A percentile compares a stretch with the other conserved stretches of the same genome.
Evolutionary conservation across 75 land plant genomes (phyloP).

Genomic region (Ceratopteris richardii): DNA sequence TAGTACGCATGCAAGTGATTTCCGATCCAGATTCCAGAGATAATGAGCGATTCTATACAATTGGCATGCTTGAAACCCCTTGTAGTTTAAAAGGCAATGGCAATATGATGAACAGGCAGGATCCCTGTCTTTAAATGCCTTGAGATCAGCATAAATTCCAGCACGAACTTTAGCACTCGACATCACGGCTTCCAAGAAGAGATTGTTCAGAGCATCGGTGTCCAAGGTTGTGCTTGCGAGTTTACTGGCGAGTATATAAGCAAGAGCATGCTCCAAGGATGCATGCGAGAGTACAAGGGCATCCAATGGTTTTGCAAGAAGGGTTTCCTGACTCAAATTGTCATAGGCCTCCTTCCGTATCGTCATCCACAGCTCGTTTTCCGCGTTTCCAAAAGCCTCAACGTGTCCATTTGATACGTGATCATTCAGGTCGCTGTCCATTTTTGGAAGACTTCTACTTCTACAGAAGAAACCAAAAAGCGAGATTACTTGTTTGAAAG

Average conservation of each 20-base stretch:
- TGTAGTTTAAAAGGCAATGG: constrained; percentile 21
- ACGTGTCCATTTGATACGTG: too few species aligned
- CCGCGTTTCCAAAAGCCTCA: too few species aligned
- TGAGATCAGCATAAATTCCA: constrained; percentile 46
- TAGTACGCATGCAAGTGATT: too few species aligned
- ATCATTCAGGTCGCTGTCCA: too few species aligned
- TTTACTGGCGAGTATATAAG: constrained; percentile 85
- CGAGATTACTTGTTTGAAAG: too few species aligned
- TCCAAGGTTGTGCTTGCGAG: too few species aligned
- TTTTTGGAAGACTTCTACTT: too few species aligned
- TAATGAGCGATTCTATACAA: constrained; percentile 46
- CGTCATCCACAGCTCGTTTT: too few species aligned
- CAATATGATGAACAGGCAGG: constrained; percentile 52
- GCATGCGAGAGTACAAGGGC: constrained; percentile 84
- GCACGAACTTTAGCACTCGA: constrained; percentile 19
- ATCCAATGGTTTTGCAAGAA: too few species aligned
- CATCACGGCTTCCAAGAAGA: constrained; percentile 60
- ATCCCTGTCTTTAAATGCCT: constrained; percentile 40
- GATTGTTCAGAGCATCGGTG: constrained; percentile 68
- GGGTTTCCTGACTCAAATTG: too few species aligned
- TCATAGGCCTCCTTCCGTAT: too few species aligned
- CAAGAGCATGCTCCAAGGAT: constrained; percentile 58
- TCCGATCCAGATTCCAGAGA: constrained; percentile 40
- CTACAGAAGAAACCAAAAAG: too few species aligned
- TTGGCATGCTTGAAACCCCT: constrained; percentile 25